phyloP scores from a whole-genome alignment of 352 stramenopile species.

The Phytopythium montanum region DNA sequence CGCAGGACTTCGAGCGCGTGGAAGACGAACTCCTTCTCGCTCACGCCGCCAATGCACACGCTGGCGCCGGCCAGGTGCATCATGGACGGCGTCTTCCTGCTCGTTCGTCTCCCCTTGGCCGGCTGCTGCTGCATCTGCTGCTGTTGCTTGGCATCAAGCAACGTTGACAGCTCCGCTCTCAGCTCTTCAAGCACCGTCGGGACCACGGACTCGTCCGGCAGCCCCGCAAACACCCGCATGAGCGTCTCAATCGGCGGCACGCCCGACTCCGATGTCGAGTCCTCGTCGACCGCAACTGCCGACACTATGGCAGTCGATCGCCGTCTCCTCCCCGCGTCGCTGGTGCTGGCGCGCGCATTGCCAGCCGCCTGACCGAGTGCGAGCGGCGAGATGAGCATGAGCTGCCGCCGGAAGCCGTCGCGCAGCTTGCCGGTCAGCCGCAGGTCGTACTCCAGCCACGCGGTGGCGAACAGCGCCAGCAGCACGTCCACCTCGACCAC shows the following conservation, averaged over 20 bases:
- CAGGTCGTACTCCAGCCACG: constrained; percentile 47
- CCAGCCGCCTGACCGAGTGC: background rate
- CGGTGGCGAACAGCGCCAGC: constrained; percentile 38
- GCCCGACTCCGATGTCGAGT: background rate
- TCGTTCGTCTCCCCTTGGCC: constrained; percentile 8
- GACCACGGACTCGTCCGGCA: constrained; percentile 26
- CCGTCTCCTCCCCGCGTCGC: too few relatives aligned
- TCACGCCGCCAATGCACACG: constrained; percentile 36
- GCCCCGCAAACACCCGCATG: constrained; percentile 11
- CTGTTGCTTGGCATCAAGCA: constrained; percentile 33
- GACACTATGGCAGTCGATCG: background rate
- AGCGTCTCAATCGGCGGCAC: constrained; percentile 31
- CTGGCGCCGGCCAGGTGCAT: background rate
- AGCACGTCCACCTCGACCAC: constrained; percentile 33
- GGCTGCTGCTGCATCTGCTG: constrained; percentile 13
- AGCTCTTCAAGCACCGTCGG: constrained; percentile 41
- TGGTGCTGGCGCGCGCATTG: background rate
- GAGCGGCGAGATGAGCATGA: constrained; percentile 29
- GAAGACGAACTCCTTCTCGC: constrained; percentile 62
- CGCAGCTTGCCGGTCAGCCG: constrained; percentile 36
- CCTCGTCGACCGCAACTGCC: background rate
- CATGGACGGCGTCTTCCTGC: constrained; percentile 5
- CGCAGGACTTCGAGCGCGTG: constrained; percentile 46
- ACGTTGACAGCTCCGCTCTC: constrained; percentile 21
- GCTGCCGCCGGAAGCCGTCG: constrained; percentile 39